Percentiles rank a stretch among this genome's conserved stretches.
These are phyloP conservation scores for Aegilops speltoides DNA, from an alignment of 176 grass and related monocot genomes.

Conservation along the genomic window DNA sequence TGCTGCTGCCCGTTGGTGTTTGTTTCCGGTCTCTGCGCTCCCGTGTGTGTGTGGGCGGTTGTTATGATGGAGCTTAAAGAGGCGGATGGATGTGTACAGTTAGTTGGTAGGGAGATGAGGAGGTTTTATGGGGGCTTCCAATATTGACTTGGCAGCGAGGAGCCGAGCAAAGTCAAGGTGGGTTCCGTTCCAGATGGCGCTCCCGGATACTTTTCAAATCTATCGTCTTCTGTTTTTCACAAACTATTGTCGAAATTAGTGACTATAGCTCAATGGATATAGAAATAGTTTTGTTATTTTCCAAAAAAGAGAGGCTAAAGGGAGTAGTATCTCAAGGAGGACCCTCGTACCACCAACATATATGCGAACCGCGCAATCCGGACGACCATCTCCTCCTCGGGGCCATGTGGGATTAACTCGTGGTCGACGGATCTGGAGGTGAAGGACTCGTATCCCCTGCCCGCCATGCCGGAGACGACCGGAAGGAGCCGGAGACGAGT, in stretches of 20 bases:
- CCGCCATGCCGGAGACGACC: too few relatives aligned
- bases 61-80: constrained; percentile 29
- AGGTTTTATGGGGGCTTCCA: constrained; percentile 14
- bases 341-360: too few relatives aligned
- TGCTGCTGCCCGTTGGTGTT: not conserved
- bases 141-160: constrained; percentile 28
- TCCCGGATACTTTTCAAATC: not conserved
- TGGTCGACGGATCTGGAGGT: too few relatives aligned
- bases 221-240: not conserved
- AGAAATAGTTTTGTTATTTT: too few relatives aligned
- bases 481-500: too few relatives aligned
- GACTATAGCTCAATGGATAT: too few relatives aligned
- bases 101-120: constrained; percentile 23
- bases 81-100: not conserved
- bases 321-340: too few relatives aligned
- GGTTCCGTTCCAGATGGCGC: not conserved
- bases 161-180: constrained; percentile 22
- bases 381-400: too few relatives aligned
- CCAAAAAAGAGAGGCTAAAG: too few relatives aligned
- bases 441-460: too few relatives aligned
- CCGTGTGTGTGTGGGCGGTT: constrained; percentile 16
- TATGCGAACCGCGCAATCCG: too few relatives aligned
- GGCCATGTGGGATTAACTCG: too few relatives aligned
- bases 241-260: not conserved
- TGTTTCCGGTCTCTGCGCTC: not conserved